Conservation (phyloP, 805 yeast genomes). For the Candida nonsorbophila region DNA sequence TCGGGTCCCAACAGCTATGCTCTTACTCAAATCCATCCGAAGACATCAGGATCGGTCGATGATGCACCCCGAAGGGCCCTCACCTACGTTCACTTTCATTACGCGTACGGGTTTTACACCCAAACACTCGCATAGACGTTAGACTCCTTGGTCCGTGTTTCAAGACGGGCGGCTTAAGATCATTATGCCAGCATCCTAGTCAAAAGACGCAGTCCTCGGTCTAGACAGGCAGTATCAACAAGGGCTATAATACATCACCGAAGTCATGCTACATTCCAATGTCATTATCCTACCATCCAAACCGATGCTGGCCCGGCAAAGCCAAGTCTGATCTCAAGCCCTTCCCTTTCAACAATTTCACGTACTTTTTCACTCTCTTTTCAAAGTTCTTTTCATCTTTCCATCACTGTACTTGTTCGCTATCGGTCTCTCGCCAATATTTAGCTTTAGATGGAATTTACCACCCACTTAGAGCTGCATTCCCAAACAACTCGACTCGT, state of each 20-base stretch:
- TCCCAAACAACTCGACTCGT: slow-evolving; percentile 35
- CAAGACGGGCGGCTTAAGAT: slow-evolving; percentile 29
- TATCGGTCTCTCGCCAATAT: slow-evolving; percentile 45
- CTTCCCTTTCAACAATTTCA: slow-evolving; percentile 42
- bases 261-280: slow-evolving; percentile 23
- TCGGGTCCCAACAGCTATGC: slow-evolving; percentile 43
- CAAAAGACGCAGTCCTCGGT: slow-evolving; percentile 30
- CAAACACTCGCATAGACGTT: slow-evolving; percentile 38
- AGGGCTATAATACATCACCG: slow-evolving; percentile 21
- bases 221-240: slow-evolving; percentile 14
- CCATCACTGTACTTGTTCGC: slow-evolving; percentile 44
- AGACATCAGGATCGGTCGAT: slow-evolving; percentile 35
- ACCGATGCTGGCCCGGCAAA: slow-evolving; percentile 25
- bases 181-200: slow-evolving; percentile 23
- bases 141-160: slow-evolving; percentile 40
- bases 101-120: slow-evolving; percentile 37
- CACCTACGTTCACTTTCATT: slow-evolving; percentile 35
- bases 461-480: slow-evolving; percentile 37
- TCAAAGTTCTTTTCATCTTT: slow-evolving; percentile 42
- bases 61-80: slow-evolving; percentile 28
- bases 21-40: slow-evolving; percentile 38
- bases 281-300: slow-evolving; percentile 25
- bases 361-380: slow-evolving; percentile 42
- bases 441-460: slow-evolving; percentile 37
- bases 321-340: slow-evolving; percentile 35